Base-by-base conservation (phyloP, 2,329 filamentous ascomycete genomes). In the Trichoderma aggressivum region DNA sequence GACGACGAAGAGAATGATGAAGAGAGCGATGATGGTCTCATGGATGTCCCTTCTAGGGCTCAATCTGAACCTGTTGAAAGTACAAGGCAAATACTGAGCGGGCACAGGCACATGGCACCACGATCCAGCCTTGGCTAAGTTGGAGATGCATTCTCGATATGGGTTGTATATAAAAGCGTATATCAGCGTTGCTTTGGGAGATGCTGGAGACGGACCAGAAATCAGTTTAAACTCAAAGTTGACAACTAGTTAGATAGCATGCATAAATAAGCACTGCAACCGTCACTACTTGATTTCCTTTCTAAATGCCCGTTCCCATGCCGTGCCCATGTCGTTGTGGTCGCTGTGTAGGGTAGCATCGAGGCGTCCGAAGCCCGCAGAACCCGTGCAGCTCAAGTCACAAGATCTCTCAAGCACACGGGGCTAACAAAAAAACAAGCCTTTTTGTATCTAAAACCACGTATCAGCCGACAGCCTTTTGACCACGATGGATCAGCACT, bases 341-440 rank as follows among this genome's bases (percentile, higher is more conserved):
- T 53, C 2, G 10, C 10, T 7, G 26, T 63, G 28, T 32, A 64
- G 62, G 62, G 43, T 64, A 64, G 28, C 14, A 64, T 64, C 62
- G 36, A 28, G n/a, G 12, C 39, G 14, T 16, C 7, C 43, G 11
- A 28, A 32, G 32, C 3, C 18, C 28, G 7, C 28, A 58, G 30
- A 66, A 58, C 34, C 50, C 63, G 53, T 66, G 63, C 26, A 59
- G n/a, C 39, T 16, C 55, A 67, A 7, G 64, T 67, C 64, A 67
- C 64, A 67, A 67, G 64, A 67, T 67, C 53, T 34, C n/a, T 6
- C 53, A 50, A 26, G 55, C 64, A 67, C 64, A 47, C 64, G 64
- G 55, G 7, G 8, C 34, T 28, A 39, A 62, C 26, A 28, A 3
- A 28, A 3, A 58, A 32, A 26, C 24, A 24, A 32, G 30, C 64